Base-by-base conservation (phyloP, 2,329 filamentous ascomycete species). In the Exserohilum rostratum region DNA sequence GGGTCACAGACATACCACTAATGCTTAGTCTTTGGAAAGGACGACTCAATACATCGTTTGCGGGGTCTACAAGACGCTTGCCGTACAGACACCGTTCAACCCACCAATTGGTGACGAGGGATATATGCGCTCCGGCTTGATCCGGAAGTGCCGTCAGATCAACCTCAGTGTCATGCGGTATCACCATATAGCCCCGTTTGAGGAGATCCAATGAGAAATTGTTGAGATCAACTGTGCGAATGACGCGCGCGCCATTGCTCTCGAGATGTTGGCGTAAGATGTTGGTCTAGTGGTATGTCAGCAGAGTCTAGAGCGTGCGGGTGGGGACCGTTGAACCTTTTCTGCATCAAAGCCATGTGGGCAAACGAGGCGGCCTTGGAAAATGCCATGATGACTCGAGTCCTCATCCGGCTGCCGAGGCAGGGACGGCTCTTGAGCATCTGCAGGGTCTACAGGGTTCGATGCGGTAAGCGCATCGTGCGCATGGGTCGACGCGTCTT, bases 31-130 rank as follows among this genome's bases (percentile, higher is more conserved):
- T 77, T 5, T 86, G 82, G 58, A 97, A 90, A 2, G 95, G 92
- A 6, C 85, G 86, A 54, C 91, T 92, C 20, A 96, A 83, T 35
- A 90, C 82, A 70, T 95, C 87, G 4, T 85, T 80, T 46, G 81
- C 78, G 5, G 92, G 91, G 27, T 89, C 80, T 42, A 91, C 81
- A 64, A 93, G 84, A 22, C 77, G 79, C 73, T 90, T 95, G 60
- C 85, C 85, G 70, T 93, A 87, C 34, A 99, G 79, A 71, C 93
- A 98, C 43, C 87, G 86, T 76, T 99, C 95, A 47, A 99, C 82
- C 84, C 93, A 99, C 82, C 95, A 96, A 70, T 96, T 92, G 10
- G 92, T 98, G 29, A 96, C 87, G 50, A 80, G 48, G 47, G 48
- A 62, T 37, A 73, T 46, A 39, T 50, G 43, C 46, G 56, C 48